A percentile compares a stretch with the other conserved stretches of the same genome.
Conservation (phyloP, 2,329 filamentous ascomycete species). For the Scortechinia acanthostroma region DNA sequence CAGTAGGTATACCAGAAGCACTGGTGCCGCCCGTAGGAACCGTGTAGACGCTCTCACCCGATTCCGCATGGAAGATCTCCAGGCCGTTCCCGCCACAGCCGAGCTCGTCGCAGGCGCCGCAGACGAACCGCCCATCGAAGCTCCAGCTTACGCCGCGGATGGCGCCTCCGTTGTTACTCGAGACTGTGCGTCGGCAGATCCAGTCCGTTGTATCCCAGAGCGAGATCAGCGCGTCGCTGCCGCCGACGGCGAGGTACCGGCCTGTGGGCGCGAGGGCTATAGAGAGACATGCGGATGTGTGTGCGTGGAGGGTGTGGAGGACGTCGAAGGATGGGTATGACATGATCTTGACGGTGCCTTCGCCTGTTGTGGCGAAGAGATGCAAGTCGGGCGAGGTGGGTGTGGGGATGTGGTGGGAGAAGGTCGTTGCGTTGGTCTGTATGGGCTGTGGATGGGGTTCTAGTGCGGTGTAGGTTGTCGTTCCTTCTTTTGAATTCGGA, state of each 20-base stretch:
- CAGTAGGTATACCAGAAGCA: constrained; percentile 29
- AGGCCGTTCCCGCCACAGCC: constrained; percentile 28
- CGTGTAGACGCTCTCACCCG: constrained; percentile 34
- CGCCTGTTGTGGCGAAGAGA: constrained; percentile 35
- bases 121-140: constrained; percentile 36
- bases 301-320: constrained; percentile 33
- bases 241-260: constrained; percentile 36
- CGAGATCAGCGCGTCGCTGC: constrained; percentile 36
- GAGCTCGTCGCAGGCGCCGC: constrained; percentile 34
- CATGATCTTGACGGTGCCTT: constrained; percentile 35
- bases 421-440: constrained; percentile 36
- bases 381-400: constrained; percentile 23
- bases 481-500: constrained; percentile 8
- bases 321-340: constrained; percentile 32
- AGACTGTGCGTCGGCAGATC: constrained; percentile 36
- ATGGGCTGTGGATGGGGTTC: constrained; percentile 30
- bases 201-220: constrained; percentile 41
- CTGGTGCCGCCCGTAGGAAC: constrained; percentile 23
- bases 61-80: constrained; percentile 39
- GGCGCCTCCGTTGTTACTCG: constrained; percentile 29
- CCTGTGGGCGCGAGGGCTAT: constrained; percentile 33
- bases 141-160: constrained; percentile 37
- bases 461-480: constrained; percentile 24
- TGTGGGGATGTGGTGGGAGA: constrained; percentile 28
- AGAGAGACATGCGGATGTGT: constrained; percentile 35